A percentile compares a stretch with the other conserved stretches of the same genome.
Evolutionary conservation across 176 grass and related monocot genomes (phyloP).

Genomic region (Bonia amplexicaulis): DNA sequence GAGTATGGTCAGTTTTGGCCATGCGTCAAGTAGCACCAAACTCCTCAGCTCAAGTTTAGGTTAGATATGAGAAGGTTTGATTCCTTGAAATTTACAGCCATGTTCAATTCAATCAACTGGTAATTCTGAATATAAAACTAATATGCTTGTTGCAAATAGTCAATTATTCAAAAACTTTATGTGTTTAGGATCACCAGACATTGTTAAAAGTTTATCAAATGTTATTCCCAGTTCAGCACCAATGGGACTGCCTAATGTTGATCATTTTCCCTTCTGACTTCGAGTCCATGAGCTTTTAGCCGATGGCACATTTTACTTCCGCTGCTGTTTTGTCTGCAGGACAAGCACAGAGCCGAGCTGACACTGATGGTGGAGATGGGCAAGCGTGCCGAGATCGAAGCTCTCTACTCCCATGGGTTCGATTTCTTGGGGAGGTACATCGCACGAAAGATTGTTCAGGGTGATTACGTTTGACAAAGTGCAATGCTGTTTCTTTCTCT

Average conservation of each 20-base stretch:
- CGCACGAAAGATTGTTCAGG: slow-evolving; percentile 79
- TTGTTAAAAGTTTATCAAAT: neutral
- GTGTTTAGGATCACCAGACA: neutral
- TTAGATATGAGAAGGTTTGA: neutral
- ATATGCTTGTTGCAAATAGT: neutral
- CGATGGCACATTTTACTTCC: neutral
- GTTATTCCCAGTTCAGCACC: neutral
- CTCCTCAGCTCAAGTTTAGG: neutral
- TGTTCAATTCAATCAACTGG: neutral
- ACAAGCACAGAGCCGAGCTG: slow-evolving; percentile 58
- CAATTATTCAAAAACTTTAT: neutral
- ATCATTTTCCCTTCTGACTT: neutral
- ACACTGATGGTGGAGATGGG: slow-evolving; percentile 63
- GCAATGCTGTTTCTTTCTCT: neutral
- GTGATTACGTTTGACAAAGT: slow-evolving; percentile 68
- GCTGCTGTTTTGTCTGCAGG: slow-evolving; percentile 37
- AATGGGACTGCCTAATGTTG: neutral
- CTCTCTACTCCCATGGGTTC: slow-evolving; percentile 80
- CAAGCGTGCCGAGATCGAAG: slow-evolving; percentile 76
- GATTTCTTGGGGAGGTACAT: slow-evolving; percentile 85
- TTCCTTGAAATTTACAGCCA: neutral
- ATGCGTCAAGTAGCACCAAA: neutral
- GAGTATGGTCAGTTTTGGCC: neutral
- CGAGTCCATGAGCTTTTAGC: neutral
- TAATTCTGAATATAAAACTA: neutral